Base-by-base conservation (phyloP, 495 filamentous ascomycete genomes). In the Hypoxylon cercidicola region DNA sequence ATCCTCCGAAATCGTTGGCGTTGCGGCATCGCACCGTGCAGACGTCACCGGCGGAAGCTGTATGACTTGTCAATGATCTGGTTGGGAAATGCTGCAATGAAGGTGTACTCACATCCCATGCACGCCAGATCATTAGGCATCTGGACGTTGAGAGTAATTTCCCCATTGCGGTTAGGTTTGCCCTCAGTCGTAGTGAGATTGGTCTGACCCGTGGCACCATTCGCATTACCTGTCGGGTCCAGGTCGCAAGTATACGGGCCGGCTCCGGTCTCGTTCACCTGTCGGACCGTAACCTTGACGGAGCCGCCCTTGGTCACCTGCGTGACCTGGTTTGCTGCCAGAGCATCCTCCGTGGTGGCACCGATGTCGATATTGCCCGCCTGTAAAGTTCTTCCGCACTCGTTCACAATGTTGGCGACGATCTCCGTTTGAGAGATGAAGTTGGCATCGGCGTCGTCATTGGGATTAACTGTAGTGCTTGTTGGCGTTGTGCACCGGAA, bases 1-100 rank as follows among this genome's bases (percentile, higher is more conserved):
- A 80, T 5, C 76, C 73, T 30, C 84, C 84, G 63, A 87, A 87
- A 1, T 83, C 82, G 0, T 82, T 81, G 0, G 84, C 83, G 66
- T 87, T 87, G 43, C 79, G 76, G 67, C 85, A 80, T 10, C 82
- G 75, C 4, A 85, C 77, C 37, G 84, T 82, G 74, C 84, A 87
- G 52, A 87, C 81, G 44, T 84, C 77, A 7, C 72, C 73, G 0
- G 75, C 73, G 12, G 76, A 81, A 23, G 70, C 79, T 78, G 44
- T 46, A 28, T 10, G 20, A 18, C 10, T 4, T 28, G 21, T 49
- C 45, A 34, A 15, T 49, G 0, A 34, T n/a, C 10, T 18, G 18
- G 13, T 49, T 18, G 44, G 7, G 9, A 18, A 20, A 8, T 41
- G 7, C 2, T 4, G 30, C 4, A 11, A 32, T 9, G 19, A 35